Percentiles rank a stretch among this genome's conserved stretches.
Conservation (phyloP, 2,329 filamentous ascomycete species). For the Cyclaneusma minus region DNA sequence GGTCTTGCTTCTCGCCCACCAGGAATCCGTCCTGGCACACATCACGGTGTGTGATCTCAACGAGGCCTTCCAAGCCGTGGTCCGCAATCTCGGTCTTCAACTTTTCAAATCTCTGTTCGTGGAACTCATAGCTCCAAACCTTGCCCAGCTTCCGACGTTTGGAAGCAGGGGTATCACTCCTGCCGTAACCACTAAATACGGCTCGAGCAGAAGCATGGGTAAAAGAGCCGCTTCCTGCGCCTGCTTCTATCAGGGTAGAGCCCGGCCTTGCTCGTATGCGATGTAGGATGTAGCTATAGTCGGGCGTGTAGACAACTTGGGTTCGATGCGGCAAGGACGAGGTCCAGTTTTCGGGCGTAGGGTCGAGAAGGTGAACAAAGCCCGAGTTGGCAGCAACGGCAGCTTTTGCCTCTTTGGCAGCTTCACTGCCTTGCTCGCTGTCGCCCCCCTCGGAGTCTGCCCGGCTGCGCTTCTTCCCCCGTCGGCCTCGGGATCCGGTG, state of each 20-base stretch:
- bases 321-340: slow-evolving; percentile 66
- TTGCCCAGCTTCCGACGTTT: slow-evolving; percentile 36
- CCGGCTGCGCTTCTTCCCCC: slow-evolving; percentile 32
- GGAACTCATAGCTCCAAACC: slow-evolving; percentile 74
- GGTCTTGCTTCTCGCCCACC: slow-evolving; percentile 23
- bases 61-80: slow-evolving; percentile 49
- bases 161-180: slow-evolving; percentile 11
- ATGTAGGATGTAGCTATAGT: slow-evolving; percentile 74
- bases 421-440: slow-evolving; percentile 13
- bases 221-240: slow-evolving; percentile 70
- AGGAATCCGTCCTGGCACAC: slow-evolving; percentile 65
- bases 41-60: slow-evolving; percentile 62
- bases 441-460: slow-evolving; percentile 18
- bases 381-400: slow-evolving; percentile 43
- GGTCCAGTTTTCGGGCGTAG: slow-evolving; percentile 74
- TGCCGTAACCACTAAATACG: slow-evolving; percentile 57
- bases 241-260: slow-evolving; percentile 61
- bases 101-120: slow-evolving; percentile 54
- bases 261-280: slow-evolving; percentile 61
- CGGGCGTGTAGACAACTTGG: slow-evolving; percentile 75
- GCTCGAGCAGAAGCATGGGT: slow-evolving; percentile 65
- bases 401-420: slow-evolving; percentile 26
- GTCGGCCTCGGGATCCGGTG: slow-evolving; percentile 73
- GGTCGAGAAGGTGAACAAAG: slow-evolving; percentile 65
- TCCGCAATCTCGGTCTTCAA: slow-evolving; percentile 53